Evolutionary conservation across 768 basidiomycete species (phyloP).

Genomic region (Boletus insuetus): DNA sequence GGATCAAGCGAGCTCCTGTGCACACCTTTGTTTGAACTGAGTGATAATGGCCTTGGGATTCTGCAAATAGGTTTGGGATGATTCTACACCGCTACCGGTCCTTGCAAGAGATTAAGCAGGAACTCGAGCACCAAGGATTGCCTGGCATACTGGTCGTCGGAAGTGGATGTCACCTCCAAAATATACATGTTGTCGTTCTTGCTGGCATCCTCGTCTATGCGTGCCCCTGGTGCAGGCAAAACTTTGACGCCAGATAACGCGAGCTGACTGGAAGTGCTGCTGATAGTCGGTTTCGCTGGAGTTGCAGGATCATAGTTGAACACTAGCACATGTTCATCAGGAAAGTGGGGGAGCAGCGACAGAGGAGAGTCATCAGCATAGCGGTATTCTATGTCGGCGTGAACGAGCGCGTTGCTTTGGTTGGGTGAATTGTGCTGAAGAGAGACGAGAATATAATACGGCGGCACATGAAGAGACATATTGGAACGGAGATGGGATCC

Average conservation of each 20-base stretch:
- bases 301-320: constrained; percentile 61
- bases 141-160: constrained; percentile 43
- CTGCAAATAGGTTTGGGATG: constrained; percentile 28
- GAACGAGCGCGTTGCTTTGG: constrained; percentile 41
- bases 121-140: neutral
- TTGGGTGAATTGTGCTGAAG: constrained; percentile 36
- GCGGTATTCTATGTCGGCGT: constrained; percentile 77
- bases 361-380: constrained; percentile 76
- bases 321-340: constrained; percentile 70
- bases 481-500: neutral
- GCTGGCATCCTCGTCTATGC: constrained; percentile 43
- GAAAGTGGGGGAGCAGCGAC: constrained; percentile 55
- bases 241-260: constrained; percentile 60
- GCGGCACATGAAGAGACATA: constrained; percentile 34
- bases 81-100: constrained; percentile 18
- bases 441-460: constrained; percentile 66
- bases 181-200: constrained; percentile 74
- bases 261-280: constrained; percentile 47
- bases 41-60: constrained; percentile 51
- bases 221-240: constrained; percentile 71
- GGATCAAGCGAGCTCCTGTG: neutral
- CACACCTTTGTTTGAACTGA: constrained; percentile 69
- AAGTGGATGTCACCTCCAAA: constrained; percentile 55
- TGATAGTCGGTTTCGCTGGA: constrained; percentile 42
- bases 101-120: constrained; percentile 5